Evolutionary conservation across 805 yeast species (phyloP).

Genomic region (Ogataea polymorpha): DNA sequence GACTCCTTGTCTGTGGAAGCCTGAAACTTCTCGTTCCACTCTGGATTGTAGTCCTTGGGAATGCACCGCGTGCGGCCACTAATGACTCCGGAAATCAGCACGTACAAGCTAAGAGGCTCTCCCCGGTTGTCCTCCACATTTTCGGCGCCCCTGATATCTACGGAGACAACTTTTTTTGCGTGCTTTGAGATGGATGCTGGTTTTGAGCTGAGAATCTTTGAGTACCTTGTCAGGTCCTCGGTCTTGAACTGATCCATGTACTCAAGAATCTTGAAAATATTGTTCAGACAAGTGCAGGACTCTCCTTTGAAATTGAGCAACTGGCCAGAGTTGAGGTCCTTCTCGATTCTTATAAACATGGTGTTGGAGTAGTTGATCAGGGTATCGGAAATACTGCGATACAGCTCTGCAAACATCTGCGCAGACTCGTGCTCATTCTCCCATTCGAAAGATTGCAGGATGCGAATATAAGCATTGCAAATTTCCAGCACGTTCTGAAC

Average conservation of each 20-base stretch:
- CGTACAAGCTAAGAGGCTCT: conserved; percentile 27
- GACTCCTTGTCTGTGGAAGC: conserved; percentile 14
- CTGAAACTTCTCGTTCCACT: conserved; percentile 88
- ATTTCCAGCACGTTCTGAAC: conserved; percentile 28
- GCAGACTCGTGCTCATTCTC: conserved; percentile 59
- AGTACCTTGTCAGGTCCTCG: conserved; percentile 12
- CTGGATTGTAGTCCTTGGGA: conserved; percentile 61
- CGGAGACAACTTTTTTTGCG: conserved; percentile 21
- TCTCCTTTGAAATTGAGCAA: conserved; percentile 19
- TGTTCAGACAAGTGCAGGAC: conserved; percentile 31
- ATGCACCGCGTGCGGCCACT: conserved; percentile 58
- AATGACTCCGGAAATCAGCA: conserved; percentile 22
- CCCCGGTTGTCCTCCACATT: conserved; percentile 33
- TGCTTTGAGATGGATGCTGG: conserved; percentile 1
- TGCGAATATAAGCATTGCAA: conserved; percentile 37
- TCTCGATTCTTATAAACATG: conserved; percentile 21
- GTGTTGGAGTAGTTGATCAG: conserved; percentile 47
- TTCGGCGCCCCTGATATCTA: conserved; percentile 27
- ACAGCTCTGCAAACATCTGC: conserved; percentile 53
- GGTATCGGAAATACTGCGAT: conserved; percentile 63
- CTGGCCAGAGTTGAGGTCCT: conserved; percentile 17
- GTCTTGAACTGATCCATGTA: conserved; percentile 17
- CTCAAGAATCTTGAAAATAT: conserved; percentile 23
- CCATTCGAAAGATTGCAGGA: conserved; percentile 69
- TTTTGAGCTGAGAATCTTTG: conserved; percentile 11